Evolutionary conservation across 495 filamentous ascomycete species (phyloP), one percentile per base, ranked within the genome.

Genomic region (Choiromyces venosus): DNA sequence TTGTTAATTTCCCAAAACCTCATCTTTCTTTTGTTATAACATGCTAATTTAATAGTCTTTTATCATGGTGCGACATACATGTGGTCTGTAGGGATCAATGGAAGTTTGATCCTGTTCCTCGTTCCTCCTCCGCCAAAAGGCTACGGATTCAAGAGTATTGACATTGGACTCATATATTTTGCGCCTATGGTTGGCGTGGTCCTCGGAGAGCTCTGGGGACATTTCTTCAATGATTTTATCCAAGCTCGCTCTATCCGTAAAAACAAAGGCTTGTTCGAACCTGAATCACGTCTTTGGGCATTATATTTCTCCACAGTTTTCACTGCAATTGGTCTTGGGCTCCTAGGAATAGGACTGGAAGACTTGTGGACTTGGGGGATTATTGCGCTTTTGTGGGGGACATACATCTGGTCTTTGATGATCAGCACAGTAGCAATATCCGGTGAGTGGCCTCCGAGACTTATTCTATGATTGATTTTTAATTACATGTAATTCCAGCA

Each of bases 81-180:
- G 73, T 80, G 78, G 78, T 73, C 73, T 52, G 76, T 80, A 29
- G 78, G 78, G 18, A 79, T 80, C 65, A 80, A 80, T 12, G 78
- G 78, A 12, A 80, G 76, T 37, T 52, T 80, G 65, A 68, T 80
- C 56, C 36, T 72, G 7, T 76, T 76, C 46, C 70, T 80, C 29
- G 68, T 70, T 19, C 76, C 78, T 8, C 64, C 65, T 36, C 38
- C 21, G 29, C 76, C 78, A 8, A 38, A 71, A 21, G 78, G 78
- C 12, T 80, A 80, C 39, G 78, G 78, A 14, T 80, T 80, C 71
- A 65, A 71, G 25, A 70, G 73, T 9, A 40, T 71, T 36, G 56
- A 35, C 0, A 36, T 79, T 18, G 76, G 78, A 1, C 71, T 80
- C 42, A 79, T 80, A 25, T 80, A 80, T 69, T 52, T 80, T 35